These are phyloP conservation scores for Phytopythium vexans DNA, from an alignment of 352 stramenopile genomes.

Conservation along the genomic window DNA sequence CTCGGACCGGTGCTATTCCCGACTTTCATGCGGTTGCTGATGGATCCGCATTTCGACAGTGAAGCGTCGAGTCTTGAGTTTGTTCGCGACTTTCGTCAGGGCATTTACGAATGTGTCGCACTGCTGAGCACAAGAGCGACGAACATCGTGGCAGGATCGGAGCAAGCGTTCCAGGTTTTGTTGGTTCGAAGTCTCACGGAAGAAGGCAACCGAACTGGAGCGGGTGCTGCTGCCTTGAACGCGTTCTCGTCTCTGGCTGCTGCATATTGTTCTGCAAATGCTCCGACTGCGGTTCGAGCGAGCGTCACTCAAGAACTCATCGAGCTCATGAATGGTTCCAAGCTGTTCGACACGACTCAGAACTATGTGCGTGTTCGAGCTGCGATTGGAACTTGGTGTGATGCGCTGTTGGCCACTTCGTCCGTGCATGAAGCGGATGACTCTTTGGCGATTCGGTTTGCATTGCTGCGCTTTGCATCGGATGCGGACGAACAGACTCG, in stretches of 20 bases:
- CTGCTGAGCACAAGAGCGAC: conserved; percentile 41
- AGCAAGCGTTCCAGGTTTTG: conserved; percentile 74
- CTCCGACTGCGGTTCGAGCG: conserved; percentile 15
- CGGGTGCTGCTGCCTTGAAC: conserved; percentile 60
- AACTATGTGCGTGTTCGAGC: conserved; percentile 64
- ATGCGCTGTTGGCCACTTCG: conserved; percentile 23
- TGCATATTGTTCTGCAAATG: conserved; percentile 31
- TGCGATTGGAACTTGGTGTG: conserved; percentile 60
- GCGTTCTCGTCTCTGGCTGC: conserved; percentile 47
- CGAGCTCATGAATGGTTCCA: conserved; percentile 47
- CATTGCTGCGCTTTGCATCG: conserved; percentile 40
- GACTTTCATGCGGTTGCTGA: conserved; percentile 58
- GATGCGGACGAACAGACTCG: conserved; percentile 44
- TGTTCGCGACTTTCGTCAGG: conserved; percentile 51
- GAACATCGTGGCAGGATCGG: conserved; percentile 36
- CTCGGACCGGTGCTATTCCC: conserved; percentile 68
- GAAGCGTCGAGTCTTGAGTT: conserved; percentile 40
- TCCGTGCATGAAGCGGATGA: conserved; percentile 12
- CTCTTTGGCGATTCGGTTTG: conserved; percentile 52
- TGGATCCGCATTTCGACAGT: conserved; percentile 56
- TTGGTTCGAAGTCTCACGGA: conserved; percentile 59
- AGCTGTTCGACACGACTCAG: conserved; percentile 53
- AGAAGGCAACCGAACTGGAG: conserved; percentile 40
- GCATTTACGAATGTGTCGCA: conserved; percentile 57
- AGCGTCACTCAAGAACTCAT: conserved; percentile 54